Conservation (phyloP, 768 basidiomycete genomes). For the Tulasnella sp. region DNA sequence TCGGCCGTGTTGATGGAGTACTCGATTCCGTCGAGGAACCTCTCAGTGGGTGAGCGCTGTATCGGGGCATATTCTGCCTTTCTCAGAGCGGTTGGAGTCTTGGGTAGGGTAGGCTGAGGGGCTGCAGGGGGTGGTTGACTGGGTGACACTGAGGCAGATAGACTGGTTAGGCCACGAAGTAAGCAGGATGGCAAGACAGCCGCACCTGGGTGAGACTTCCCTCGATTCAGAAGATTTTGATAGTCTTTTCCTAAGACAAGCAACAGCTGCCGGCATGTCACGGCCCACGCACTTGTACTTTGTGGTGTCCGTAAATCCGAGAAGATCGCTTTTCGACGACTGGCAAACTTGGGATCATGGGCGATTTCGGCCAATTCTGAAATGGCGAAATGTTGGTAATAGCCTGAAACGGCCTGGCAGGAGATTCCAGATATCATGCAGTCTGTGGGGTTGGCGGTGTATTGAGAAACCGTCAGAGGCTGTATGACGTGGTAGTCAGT, state of each 20-base stretch:
- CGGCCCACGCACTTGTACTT: slow-evolving; percentile 38
- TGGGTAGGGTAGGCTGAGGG: neutral
- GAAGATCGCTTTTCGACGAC: slow-evolving; percentile 46
- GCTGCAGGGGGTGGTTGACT: neutral
- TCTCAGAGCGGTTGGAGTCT: neutral
- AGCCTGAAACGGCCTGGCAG: slow-evolving; percentile 37
- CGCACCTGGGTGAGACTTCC: slow-evolving; percentile 26
- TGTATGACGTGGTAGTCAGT: slow-evolving; percentile 21
- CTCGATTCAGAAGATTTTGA: slow-evolving; percentile 49
- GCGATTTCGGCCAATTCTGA: slow-evolving; percentile 46
- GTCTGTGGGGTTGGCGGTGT: slow-evolving; percentile 40
- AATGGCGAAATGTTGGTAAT: slow-evolving; percentile 44
- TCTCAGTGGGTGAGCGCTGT: slow-evolving; percentile 1
- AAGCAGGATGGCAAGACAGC: neutral
- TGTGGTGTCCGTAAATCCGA: slow-evolving; percentile 55
- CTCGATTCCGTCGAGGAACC: slow-evolving; percentile 1
- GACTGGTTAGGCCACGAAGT: no score
- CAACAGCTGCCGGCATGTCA: slow-evolving; percentile 45
- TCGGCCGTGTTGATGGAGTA: neutral
- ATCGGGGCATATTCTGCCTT: neutral
- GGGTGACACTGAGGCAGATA: neutral
- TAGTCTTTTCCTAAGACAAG: slow-evolving; percentile 56
- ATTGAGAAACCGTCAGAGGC: slow-evolving; percentile 37
- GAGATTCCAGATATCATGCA: slow-evolving; percentile 53
- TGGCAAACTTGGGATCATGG: slow-evolving; percentile 31